These are phyloP conservation scores for Acanthochlamys bracteata DNA, from an alignment of 106 monocot species.

Conservation along the genomic window DNA sequence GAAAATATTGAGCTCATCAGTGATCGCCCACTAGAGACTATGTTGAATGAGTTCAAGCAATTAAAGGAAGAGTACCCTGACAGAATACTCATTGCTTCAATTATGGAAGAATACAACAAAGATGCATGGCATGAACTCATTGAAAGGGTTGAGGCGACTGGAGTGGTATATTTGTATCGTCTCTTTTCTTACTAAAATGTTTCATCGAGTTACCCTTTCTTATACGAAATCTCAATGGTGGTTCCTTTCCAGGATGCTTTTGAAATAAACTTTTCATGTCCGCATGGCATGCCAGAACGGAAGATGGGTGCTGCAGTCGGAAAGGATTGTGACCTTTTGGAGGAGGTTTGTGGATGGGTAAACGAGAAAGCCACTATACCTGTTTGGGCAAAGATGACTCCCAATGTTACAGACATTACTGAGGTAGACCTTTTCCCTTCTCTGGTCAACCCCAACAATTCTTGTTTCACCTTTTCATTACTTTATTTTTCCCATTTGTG, in stretches of 20 bases:
- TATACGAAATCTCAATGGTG: neutral
- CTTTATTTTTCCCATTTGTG: too few species aligned
- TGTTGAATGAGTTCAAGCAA: slow-evolving; percentile 87
- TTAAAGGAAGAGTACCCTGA: slow-evolving; percentile 86
- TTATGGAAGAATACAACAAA: slow-evolving; percentile 99
- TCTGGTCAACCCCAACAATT: neutral
- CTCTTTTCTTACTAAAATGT: neutral
- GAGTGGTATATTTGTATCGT: slow-evolving; percentile 49
- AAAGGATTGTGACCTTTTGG: slow-evolving; percentile 81
- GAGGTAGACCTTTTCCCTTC: slow-evolving; percentile 30
- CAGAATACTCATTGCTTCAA: slow-evolving; percentile 88
- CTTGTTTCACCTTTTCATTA: too few species aligned
- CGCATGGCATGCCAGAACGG: slow-evolving; percentile 98
- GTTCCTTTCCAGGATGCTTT: slow-evolving; percentile 60
- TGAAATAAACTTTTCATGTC: slow-evolving; percentile 98
- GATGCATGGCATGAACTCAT: slow-evolving; percentile 91
- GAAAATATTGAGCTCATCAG: slow-evolving; percentile 99
- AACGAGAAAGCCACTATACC: slow-evolving; percentile 97
- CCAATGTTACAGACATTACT: slow-evolving; percentile 91
- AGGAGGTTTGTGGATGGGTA: slow-evolving; percentile 95
- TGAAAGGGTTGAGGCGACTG: slow-evolving; percentile 86
- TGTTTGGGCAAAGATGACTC: slow-evolving; percentile 99
- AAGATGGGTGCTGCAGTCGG: slow-evolving; percentile 99
- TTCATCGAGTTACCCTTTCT: neutral
- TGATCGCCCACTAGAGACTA: slow-evolving; percentile 88